These are phyloP conservation scores for Bombardia bombarda DNA, from an alignment of 495 filamentous ascomycete species.

Conservation along the genomic window DNA sequence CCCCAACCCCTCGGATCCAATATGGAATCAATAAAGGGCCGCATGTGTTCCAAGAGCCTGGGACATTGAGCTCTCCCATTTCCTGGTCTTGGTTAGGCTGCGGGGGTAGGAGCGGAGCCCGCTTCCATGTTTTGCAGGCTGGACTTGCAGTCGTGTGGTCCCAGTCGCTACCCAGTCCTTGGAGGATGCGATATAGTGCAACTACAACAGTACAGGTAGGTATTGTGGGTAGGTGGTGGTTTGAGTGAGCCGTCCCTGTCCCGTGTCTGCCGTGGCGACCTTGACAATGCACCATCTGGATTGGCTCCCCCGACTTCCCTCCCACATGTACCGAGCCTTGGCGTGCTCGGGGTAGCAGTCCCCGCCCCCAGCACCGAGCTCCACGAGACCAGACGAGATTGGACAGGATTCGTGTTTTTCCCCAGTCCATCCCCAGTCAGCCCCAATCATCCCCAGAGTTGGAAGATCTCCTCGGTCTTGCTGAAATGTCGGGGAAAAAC, in stretches of 20 bases:
- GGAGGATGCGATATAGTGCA: neutral
- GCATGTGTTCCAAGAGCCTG: neutral
- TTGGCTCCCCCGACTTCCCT: too few relatives aligned
- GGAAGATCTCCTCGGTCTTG: too few relatives aligned
- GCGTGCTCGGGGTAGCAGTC: neutral
- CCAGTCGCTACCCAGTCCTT: too few relatives aligned
- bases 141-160: too few relatives aligned
- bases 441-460: too few relatives aligned
- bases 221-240: too few relatives aligned
- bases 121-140: too few relatives aligned
- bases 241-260: neutral
- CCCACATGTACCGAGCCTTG: neutral
- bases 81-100: neutral
- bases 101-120: neutral
- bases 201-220: neutral
- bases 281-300: neutral
- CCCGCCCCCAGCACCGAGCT: neutral
- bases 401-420: too few relatives aligned
- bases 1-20: neutral
- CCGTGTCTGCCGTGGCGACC: neutral
- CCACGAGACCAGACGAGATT: neutral
- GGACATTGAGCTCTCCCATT: neutral
- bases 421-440: too few relatives aligned
- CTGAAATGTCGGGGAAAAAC: too few relatives aligned
- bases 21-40: too few relatives aligned